Base-by-base conservation (phyloP, 495 filamentous ascomycete genomes). In the Hypoxylon trugodes region DNA sequence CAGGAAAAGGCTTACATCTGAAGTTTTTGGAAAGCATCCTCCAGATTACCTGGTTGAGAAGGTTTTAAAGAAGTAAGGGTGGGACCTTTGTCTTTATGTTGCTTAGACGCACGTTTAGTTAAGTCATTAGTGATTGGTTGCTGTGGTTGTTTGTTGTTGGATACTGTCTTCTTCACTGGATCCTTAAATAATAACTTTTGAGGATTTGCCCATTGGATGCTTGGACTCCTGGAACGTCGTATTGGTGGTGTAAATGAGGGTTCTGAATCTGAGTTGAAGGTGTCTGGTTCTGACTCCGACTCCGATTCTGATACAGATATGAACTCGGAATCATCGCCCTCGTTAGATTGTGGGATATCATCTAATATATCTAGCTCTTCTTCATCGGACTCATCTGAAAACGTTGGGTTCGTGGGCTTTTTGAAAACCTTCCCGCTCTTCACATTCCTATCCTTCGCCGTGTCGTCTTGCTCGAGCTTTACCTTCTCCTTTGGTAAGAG, bases 11-110 rank as follows among this genome's bases (percentile, higher is more conserved):
- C 60, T 61, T 60, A 73, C 70, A 73, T 69, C 38, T 65, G 63
- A 54, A 73, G 66, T 47, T 71, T 69, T 10, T 69, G 45, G 41
- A 73, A 73, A 36, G 43, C 42, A 37, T 73, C 68, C 45, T 73
- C 68, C 6, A 73, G 35, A 13, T 59, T 58, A 25, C 19, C 55
- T 26, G 60, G 37, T 8, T 55, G 58, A 18, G 61, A 53, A 16
- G 54, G 26, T 13, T 62, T 67, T 12, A 42, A 38, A 6, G 59
- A 37, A 7, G 48, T 42, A 6, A 52, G 41, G 6, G 28, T 19
- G 15, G 33, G 22, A 25, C 16, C 33, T 10, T 26, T 56, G 10
- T n/a, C 33, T n/a, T 6, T 8, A 3, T 15, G 43, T 55, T 56
- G 55, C 47, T 41, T 60, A 25, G 55, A n/a, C 22, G 26, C 9